Evolutionary conservation across 768 basidiomycete genomes (phyloP), one percentile per base, ranked within the genome.

Genomic region (Paxillus rubicundulus): DNA sequence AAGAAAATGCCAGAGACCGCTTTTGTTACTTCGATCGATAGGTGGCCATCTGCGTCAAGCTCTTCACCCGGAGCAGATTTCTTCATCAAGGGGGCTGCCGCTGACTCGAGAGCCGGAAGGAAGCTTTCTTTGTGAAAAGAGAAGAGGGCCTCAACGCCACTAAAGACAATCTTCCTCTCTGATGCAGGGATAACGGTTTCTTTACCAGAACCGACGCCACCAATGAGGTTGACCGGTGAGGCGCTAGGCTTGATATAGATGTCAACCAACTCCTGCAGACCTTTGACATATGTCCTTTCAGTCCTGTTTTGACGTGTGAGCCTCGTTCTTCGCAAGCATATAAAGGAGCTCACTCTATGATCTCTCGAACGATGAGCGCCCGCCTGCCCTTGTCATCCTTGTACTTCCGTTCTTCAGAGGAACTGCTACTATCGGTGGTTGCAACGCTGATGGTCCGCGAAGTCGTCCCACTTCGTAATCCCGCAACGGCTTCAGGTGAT

Each of bases 61-160:
- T 79, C 77, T 36, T 74, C 68, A 13, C 79, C 63, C 30, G 75
- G 75, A 28, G 75, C 62, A 4, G 65, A 67, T 7, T 77, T 66
- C 47, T 75, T 74, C 73, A 89, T 77, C 38, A 96, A 66, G 4
- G 87, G 82, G 12, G 79, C 78, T 8, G 88, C 84, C 0, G 91
- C 92, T 17, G 74, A 72, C 65, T 97, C 92, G 20, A 99, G 74
- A 9, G 90, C 89, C 28, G 95, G 96, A 17, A 98, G 77, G 72
- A 99, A 96, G 61, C 86, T 93, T 50, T 92, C 87, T 52, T 84
- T 82, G 69, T 99, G 97, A 74, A 99, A 98, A 10, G 87, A 87
- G 63, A 91, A 88, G 24, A 99, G 76, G 1, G 88, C 82, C 55
- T 98, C 95, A 42, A 98, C 75, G 18, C 94, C 92, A 52, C 85